Evolutionary conservation across 2,329 filamentous ascomycete genomes (phyloP), one percentile per base, ranked within the genome.

Genomic region (Chalara sp.): DNA sequence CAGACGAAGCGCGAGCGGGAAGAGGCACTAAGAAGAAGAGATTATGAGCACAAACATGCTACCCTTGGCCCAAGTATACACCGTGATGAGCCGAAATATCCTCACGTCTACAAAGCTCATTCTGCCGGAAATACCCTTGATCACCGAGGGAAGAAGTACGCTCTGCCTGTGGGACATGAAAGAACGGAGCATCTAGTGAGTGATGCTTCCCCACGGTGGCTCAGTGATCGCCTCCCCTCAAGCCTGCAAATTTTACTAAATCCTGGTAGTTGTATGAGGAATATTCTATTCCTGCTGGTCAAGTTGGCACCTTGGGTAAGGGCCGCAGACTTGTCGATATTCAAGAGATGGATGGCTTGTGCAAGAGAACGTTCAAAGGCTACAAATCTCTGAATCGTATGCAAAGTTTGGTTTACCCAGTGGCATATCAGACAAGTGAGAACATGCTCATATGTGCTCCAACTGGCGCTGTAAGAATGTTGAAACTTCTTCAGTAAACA

Each of bases 361-460:
- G 93, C 61, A 80, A 82, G 54, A 82, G 80, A n/a, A 99, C 93
- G 0, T 99, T 99, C 72, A 88, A 86, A 64, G 91, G 91, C 0
- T 99, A 99, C 74, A 92, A 91, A 69, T 72, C 87, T 3, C 78
- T 99, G 53, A 99, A 99, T 64, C 86, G 95, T 31, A 99, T 99
- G 95, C 93, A 99, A 71, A 97, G 91, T 66, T 75, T 99, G 45
- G 88, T 97, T 0, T 96, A 96, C 62, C 90, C 90, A 1, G 89
- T 99, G 5, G 93, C 91, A 0, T 97, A 99, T 71, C 89, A 86
- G 66, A 96, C 89, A 2, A 96, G 84, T 63, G 93, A 99, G 70
- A 99, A 99, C 60, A 96, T 99, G 92, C 80, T 99, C 47, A 95
- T 99, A 53, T 99, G 93, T 68, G 93, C 93, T 28, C 93, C 93